Evolutionary conservation across 257 asterid species (phyloP), one percentile per base, ranked within the genome.

Genomic region (Nicotiana tomentosiformis): DNA sequence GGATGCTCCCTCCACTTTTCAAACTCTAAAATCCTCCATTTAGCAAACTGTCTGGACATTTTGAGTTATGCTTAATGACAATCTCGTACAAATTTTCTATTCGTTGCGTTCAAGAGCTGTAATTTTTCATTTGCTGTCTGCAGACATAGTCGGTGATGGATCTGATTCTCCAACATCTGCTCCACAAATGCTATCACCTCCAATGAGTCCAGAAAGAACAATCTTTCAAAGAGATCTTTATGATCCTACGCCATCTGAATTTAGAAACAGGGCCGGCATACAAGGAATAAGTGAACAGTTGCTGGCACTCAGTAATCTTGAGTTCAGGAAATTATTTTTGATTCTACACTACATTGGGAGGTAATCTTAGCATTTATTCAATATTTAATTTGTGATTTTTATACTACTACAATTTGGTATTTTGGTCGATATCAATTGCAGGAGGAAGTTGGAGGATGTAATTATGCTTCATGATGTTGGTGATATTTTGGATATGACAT

Each of bases 291-390:
- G 88, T 81, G 83, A 77, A 67, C 94, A 91, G 85, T 58, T 87
- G 66, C 18, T 69, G 85, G 80, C 83, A 65, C 92, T 94, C 68
- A 61, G 46, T 76, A 77, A 86, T 82, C 92, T 95, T 1, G 93
- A 90, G 43, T 93, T 57, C 82, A 86, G 95, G 87, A 93, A 83
- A 81, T 84, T 91, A 39, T 95, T 93, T 88, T 53, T 95, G 86
- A 76, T 95, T 78, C 84, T 91, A 37, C 90, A 93, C 86, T 95
- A 93, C 90, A 84, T 80, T 60, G 91, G 91, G 85, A 87, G 90
- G 98, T 95, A 82, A 87, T 87, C 84, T 77, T 80, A 15, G 5
- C 80, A 74, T 72, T n/a, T 57, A 66, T 81, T 26, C 80, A 68
- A 72, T 10, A 32, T 77, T 29, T 49, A 20, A 33, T 20, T 37